Conservation (phyloP, 768 basidiomycete species). For the Floccularia luteovirens region DNA sequence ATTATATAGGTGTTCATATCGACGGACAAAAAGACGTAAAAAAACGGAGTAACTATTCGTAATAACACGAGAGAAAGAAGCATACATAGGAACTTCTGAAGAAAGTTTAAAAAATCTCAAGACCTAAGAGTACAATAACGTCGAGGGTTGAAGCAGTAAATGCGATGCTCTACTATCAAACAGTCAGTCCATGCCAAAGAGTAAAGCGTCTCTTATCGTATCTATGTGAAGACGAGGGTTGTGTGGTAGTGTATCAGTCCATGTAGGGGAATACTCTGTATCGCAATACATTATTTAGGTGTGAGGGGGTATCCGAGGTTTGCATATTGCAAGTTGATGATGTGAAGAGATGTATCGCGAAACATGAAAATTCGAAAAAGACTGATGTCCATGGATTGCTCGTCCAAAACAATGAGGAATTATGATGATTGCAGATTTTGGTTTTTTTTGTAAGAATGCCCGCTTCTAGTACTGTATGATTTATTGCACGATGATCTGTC, state of each 20-base stretch:
- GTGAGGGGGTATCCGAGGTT: conserved; percentile 11
- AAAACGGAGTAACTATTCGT: neutral
- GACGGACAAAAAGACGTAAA: neutral
- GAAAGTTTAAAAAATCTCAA: conserved; percentile 17
- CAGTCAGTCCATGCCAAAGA: conserved; percentile 13
- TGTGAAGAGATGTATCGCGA: conserved; percentile 8
- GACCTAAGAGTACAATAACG: conserved; percentile 20
- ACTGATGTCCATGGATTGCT: conserved; percentile 6
- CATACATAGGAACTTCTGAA: too few relatives aligned
- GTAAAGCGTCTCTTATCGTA: conserved; percentile 48
- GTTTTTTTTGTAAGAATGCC: neutral
- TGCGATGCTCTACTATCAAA: conserved; percentile 56
- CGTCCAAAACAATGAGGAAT: neutral
- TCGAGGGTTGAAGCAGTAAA: conserved; percentile 29
- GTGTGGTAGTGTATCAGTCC: conserved; percentile 18
- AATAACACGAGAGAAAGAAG: conserved; percentile 5
- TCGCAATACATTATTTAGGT: conserved; percentile 18
- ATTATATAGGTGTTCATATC: conserved; percentile 6
- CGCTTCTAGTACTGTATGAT: conserved; percentile 10
- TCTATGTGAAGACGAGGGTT: conserved; percentile 12
- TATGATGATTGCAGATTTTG: too few relatives aligned
- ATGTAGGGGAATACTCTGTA: conserved; percentile 21
- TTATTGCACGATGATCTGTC: too few relatives aligned
- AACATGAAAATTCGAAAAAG: conserved; percentile 1
- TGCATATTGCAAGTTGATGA: conserved; percentile 6